These are phyloP conservation scores for Suillus subalutaceus DNA, from an alignment of 768 basidiomycete genomes.

Conservation along the genomic window DNA sequence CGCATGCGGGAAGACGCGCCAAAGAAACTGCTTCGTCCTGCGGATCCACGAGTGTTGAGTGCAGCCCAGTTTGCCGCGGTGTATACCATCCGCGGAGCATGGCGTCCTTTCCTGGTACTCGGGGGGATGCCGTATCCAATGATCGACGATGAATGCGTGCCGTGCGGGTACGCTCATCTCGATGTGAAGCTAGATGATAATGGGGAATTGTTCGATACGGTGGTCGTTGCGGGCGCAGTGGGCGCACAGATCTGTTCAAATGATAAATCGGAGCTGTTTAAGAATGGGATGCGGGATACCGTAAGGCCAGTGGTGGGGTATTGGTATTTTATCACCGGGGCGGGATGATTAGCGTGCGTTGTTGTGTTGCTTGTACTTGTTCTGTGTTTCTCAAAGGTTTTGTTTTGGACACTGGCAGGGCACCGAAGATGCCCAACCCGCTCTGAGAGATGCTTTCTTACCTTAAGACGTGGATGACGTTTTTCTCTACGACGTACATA, in stretches of 20 bases:
- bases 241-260: slow-evolving; percentile 36
- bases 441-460: neutral
- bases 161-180: slow-evolving; percentile 33
- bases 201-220: slow-evolving; percentile 26
- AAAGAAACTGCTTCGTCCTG: slow-evolving; percentile 35
- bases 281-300: slow-evolving; percentile 36
- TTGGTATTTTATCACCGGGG: slow-evolving; percentile 30
- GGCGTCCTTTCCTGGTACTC: slow-evolving; percentile 25
- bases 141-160: slow-evolving; percentile 31
- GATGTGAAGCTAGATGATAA: slow-evolving; percentile 33
- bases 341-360: neutral
- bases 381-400: neutral
- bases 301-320: slow-evolving; percentile 35
- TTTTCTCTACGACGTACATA: too few species aligned
- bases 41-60: slow-evolving; percentile 28
- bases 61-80: slow-evolving; percentile 33
- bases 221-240: slow-evolving; percentile 34
- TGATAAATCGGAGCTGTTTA: slow-evolving; percentile 34
- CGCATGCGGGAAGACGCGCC: slow-evolving; percentile 35
- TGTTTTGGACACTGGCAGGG: neutral
- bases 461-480: neutral
- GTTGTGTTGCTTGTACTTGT: neutral
- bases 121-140: slow-evolving; percentile 36
- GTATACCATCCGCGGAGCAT: slow-evolving; percentile 27
- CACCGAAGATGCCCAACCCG: neutral